A percentile compares a stretch with the other conserved stretches of the same genome.
phyloP scores from a whole-genome alignment of 148 eudicot species.

The Vaccinium myrtillus region DNA sequence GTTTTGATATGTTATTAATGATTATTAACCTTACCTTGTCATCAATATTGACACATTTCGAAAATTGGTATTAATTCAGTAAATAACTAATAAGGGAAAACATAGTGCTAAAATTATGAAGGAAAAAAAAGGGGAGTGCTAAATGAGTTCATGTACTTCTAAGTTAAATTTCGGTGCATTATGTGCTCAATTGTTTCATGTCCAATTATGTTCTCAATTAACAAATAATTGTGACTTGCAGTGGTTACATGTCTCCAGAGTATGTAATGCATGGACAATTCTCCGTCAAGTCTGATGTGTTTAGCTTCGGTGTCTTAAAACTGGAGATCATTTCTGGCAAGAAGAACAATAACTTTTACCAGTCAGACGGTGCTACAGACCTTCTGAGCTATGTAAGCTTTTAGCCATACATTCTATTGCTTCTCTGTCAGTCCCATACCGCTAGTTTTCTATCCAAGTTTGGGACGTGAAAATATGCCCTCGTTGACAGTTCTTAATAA shows the following conservation, averaged over 20 bases:
- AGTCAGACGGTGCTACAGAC: not conserved
- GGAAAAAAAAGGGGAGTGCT: not conserved
- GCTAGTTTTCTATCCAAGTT: not conserved
- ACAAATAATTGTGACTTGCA: not conserved
- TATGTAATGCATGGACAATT: conserved; percentile 46
- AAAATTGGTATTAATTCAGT: not conserved
- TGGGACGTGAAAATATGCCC: not conserved
- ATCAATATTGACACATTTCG: not conserved
- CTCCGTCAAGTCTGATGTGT: conserved; percentile 56
- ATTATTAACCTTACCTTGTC: not conserved
- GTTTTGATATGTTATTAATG: not conserved
- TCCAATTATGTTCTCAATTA: not conserved
- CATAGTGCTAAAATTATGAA: not conserved
- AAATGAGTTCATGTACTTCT: not conserved
- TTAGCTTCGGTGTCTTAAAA: conserved; percentile 50
- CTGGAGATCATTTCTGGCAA: conserved; percentile 40
- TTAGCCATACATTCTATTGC: not conserved
- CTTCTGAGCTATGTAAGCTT: conserved; percentile 38
- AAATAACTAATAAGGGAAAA: not conserved
- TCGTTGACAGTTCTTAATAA: not conserved
- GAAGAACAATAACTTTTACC: conserved; percentile 22
- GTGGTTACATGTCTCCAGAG: conserved; percentile 31
- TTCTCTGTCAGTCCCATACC: not conserved
- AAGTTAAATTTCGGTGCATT: not conserved
- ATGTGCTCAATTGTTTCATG: not conserved